Evolutionary conservation across 1,284 basidiomycete genomes (phyloP).

Genomic region (Cryptococcus sp.): DNA sequence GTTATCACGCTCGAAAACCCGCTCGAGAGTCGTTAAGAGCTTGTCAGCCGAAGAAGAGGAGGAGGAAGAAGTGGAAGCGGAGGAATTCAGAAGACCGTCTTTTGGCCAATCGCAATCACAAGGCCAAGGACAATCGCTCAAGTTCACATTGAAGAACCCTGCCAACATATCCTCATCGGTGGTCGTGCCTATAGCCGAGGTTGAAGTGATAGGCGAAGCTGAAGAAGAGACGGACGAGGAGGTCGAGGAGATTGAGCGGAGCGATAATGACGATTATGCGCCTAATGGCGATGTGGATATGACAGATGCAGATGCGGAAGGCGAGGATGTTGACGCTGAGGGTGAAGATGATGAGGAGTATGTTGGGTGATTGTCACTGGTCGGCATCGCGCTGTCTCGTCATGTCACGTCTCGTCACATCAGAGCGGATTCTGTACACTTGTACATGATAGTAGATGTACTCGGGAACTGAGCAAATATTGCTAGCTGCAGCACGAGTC

Average conservation of each 20-base stretch:
- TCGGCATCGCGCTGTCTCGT: too few species aligned
- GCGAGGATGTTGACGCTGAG: constrained; percentile 18
- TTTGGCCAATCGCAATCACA: background rate
- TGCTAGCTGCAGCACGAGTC: too few species aligned
- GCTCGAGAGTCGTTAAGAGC: background rate
- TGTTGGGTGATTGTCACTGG: constrained; percentile 2
- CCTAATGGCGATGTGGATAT: background rate
- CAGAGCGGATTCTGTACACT: too few species aligned
- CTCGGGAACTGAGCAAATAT: too few species aligned
- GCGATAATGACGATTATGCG: background rate
- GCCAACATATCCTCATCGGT: too few species aligned
- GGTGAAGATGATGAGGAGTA: constrained; percentile 21
- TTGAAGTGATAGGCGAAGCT: too few species aligned
- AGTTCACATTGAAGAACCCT: background rate
- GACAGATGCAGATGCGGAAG: constrained; percentile 2
- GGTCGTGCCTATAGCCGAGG: too few species aligned
- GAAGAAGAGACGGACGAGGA: constrained; percentile 2
- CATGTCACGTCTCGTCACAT: too few species aligned
- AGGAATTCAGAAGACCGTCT: background rate
- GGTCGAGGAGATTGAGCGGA: constrained; percentile 3
- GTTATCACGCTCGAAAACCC: background rate
- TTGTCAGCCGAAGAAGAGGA: constrained; percentile 6
- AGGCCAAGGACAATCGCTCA: too few species aligned
- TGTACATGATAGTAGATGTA: too few species aligned
- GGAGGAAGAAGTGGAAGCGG: constrained; percentile 2